A percentile compares a stretch with the other conserved stretches of the same genome.
These are phyloP conservation scores for Torrubiella hemipterigena DNA, from an alignment of 2,329 filamentous ascomycete species.

Conservation along the genomic window DNA sequence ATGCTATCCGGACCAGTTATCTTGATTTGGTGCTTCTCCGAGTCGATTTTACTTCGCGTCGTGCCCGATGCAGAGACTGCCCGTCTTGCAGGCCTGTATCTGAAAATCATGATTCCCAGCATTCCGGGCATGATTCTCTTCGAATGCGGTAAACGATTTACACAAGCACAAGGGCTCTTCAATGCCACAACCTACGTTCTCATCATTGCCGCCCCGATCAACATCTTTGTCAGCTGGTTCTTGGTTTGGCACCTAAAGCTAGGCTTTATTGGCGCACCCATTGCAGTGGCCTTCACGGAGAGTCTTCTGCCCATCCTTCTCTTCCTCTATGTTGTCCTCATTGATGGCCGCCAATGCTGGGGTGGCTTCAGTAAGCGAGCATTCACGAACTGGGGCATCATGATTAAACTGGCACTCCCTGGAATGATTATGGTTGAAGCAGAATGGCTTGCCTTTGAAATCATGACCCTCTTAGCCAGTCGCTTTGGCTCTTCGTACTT, in stretches of 20 bases:
- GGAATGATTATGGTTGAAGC: constrained; percentile 91
- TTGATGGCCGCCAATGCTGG: constrained; percentile 72
- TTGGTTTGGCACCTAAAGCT: constrained; percentile 60
- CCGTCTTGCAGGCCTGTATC: constrained; percentile 58
- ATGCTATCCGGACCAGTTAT: constrained; percentile 62
- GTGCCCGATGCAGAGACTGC: constrained; percentile 47
- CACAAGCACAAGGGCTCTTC: constrained; percentile 76
- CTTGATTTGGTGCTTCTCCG: constrained; percentile 59
- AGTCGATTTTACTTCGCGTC: constrained; percentile 42
- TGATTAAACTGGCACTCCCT: constrained; percentile 79
- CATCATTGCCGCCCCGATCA: constrained; percentile 63
- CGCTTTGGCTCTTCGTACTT: constrained; percentile 70
- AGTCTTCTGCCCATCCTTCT: constrained; percentile 67
- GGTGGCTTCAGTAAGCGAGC: constrained; percentile 63
- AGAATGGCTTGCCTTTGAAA: constrained; percentile 87
- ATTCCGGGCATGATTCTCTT: constrained; percentile 68
- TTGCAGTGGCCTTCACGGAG: constrained; percentile 68
- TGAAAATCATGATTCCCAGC: constrained; percentile 59
- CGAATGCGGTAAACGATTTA: constrained; percentile 67
- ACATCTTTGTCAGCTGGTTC: constrained; percentile 65
- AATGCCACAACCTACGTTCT: constrained; percentile 67
- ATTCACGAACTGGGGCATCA: constrained; percentile 62
- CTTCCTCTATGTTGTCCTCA: constrained; percentile 63
- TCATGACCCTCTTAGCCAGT: constrained; percentile 71
- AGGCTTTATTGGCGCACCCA: constrained; percentile 71